phyloP scores from a whole-genome alignment of 78 protist genomes.

The Dictyostelium firmibasis region DNA sequence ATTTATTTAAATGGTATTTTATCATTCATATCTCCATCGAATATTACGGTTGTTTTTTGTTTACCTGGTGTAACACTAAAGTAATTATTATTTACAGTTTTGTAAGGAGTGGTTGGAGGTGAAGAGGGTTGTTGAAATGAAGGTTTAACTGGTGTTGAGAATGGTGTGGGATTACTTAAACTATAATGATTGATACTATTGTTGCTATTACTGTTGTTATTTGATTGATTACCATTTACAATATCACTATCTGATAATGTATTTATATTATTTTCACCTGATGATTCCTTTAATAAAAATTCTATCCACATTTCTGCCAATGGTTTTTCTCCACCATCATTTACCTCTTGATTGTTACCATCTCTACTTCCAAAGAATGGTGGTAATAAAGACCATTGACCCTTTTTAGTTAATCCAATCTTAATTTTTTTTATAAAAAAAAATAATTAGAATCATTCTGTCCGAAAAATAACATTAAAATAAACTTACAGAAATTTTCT shows the following conservation, averaged over 20 bases:
- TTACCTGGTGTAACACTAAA: slow-evolving; percentile 38
- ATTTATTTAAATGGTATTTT: slow-evolving; percentile 29
- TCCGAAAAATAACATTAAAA: not conserved
- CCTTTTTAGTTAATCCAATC: slow-evolving; percentile 69
- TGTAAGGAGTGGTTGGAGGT: slow-evolving; percentile 34
- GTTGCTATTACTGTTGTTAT: too few species aligned
- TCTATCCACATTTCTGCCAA: slow-evolving; percentile 78
- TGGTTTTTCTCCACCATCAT: slow-evolving; percentile 46
- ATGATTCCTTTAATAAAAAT: slow-evolving; percentile 60
- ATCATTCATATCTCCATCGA: slow-evolving; percentile 64
- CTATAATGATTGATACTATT: too few species aligned
- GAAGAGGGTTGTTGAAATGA: slow-evolving; percentile 16
- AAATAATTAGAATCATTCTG: not conserved
- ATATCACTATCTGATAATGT: not conserved
- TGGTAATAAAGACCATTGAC: slow-evolving; percentile 61
- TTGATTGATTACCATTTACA: not conserved
- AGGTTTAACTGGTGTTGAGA: slow-evolving; percentile 55
- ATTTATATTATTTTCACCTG: not conserved
- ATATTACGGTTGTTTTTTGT: slow-evolving; percentile 31
- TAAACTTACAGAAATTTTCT: slow-evolving; percentile 43
- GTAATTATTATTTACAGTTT: slow-evolving; percentile 23
- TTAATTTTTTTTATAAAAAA: not conserved
- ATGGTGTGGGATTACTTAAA: slow-evolving; percentile 39
- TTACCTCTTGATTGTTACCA: not conserved
- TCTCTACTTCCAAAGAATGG: slow-evolving; percentile 52